Percentiles rank a stretch among this genome's conserved stretches.
These are phyloP conservation scores for Sugiyamaella lignohabitans DNA, from an alignment of 805 yeast species.

Conservation along the genomic window DNA sequence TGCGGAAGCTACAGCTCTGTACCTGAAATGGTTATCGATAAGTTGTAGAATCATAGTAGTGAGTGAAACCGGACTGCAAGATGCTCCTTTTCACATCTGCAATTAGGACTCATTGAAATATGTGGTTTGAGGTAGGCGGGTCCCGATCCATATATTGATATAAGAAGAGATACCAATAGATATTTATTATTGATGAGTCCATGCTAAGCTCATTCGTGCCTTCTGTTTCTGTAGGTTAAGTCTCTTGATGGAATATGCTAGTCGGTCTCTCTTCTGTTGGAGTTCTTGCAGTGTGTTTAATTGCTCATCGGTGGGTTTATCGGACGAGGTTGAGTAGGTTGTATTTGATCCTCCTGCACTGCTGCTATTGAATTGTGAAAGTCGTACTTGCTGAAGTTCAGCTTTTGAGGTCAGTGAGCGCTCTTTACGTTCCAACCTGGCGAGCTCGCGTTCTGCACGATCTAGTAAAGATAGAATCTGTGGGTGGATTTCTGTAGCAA, in stretches of 20 bases:
- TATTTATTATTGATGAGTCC: no score
- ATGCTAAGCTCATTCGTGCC: slow-evolving; percentile 19
- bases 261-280: slow-evolving; percentile 18
- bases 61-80: no score
- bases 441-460: slow-evolving; percentile 21
- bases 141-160: no score
- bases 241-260: slow-evolving; percentile 20
- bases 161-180: no score
- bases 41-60: no score
- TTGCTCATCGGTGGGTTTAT: slow-evolving; percentile 9
- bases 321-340: slow-evolving; percentile 1
- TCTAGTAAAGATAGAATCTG: slow-evolving; percentile 22
- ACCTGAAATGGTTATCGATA: slow-evolving; percentile 38
- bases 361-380: slow-evolving; percentile 13
- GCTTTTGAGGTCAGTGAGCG: slow-evolving; percentile 23
- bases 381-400: slow-evolving; percentile 25
- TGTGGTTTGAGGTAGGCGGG: no score
- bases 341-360: no score
- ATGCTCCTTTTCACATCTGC: no score
- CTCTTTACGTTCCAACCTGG: slow-evolving; percentile 25
- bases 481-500: slow-evolving; percentile 27
- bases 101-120: no score
- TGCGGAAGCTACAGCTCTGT: slow-evolving; percentile 32
- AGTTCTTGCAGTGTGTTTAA: slow-evolving; percentile 16
- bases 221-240: slow-evolving; percentile 20